Percentiles rank a stretch among this genome's conserved stretches.
These are phyloP conservation scores for Arthrinium puccinioides DNA, from an alignment of 2,329 filamentous ascomycete genomes.

Conservation along the genomic window DNA sequence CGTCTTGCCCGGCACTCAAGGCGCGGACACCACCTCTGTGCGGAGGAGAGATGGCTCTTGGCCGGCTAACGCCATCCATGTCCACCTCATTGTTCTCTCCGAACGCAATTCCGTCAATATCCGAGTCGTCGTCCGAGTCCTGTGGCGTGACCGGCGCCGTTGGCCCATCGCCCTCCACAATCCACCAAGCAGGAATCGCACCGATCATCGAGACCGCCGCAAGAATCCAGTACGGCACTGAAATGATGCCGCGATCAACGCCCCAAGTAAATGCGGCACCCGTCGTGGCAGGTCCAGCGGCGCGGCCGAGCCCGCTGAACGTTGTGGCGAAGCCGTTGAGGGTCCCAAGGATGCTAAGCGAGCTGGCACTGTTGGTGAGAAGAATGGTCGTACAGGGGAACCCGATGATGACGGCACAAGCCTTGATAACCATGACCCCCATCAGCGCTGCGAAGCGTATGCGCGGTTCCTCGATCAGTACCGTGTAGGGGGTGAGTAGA, in stretches of 20 bases:
- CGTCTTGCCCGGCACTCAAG: conserved; percentile 4
- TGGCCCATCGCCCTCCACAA: conserved; percentile 69
- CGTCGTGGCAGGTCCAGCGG: conserved; percentile 66
- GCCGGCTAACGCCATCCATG: background rate
- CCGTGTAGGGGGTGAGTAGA: conserved; percentile 73
- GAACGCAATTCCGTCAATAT: conserved; percentile 17
- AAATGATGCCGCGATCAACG: conserved; percentile 65
- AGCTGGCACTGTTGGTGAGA: conserved; percentile 77
- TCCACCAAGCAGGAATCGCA: conserved; percentile 64
- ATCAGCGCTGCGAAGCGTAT: conserved; percentile 57
- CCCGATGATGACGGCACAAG: conserved; percentile 69
- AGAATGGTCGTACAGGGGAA: conserved; percentile 89
- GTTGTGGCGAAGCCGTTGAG: conserved; percentile 87
- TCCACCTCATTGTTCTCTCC: background rate
- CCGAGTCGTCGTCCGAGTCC: conserved; percentile 20
- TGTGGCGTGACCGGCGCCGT: conserved; percentile 15
- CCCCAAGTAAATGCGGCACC: conserved; percentile 72
- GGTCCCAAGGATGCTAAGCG: conserved; percentile 72
- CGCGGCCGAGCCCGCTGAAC: conserved; percentile 72
- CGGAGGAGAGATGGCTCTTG: background rate
- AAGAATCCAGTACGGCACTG: conserved; percentile 79
- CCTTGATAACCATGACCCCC: conserved; percentile 64
- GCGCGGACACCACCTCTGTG: too few relatives aligned
- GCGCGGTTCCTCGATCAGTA: conserved; percentile 44
- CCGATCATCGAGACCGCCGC: conserved; percentile 55